Base-by-base conservation (phyloP, 345 rosid species). In the Salix brachista region DNA sequence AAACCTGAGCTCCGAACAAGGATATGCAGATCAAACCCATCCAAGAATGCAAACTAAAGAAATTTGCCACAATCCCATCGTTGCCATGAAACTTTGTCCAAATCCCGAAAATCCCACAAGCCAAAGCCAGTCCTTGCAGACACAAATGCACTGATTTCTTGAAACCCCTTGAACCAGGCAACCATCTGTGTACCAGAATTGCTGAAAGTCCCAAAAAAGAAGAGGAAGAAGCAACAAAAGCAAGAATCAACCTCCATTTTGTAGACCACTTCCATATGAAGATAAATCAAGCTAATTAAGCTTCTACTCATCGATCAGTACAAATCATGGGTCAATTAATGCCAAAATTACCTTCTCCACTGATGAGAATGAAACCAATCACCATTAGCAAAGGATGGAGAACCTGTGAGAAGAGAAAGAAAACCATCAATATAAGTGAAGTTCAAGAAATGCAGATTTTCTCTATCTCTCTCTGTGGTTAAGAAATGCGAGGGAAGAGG, bases 21-120 rank as follows among this genome's bases (percentile, higher is more conserved):
- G 84, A 88, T 77, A 95, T 74, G 80, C 96, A 95, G 86, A 89
- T 74, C 77, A 95, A 86, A 62, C 99, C 99, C 96, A 93, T 93
- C 99, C 99, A 95, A 82, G 97, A 95, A 89, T 95, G 99, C 71
- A 95, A 87, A 80, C 91, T 93, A 41, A 83, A 93, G 88, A 95
- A 95, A 82, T 95, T 93, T 44, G 94, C 91, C 65, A 91, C 82
- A 65, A 91, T 32, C 19, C 99, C 99, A 30, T 82, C 77, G 37
- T 83, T 64, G 21, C 86, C 85, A 14, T 86, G 94, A 71, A 95
- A 95, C 84, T 84, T 95, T 6, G 94, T 91, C 97, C 99, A 95
- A 46, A 95, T 89, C 73, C 99, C 99, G 74, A 89, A 90, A 26
- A 90, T 32, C 84, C 96, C 97, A 84, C 80, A 89, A 78, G 83